Base-by-base conservation (phyloP, 176 grass and related monocot genomes). In the Aegilops tauschii region DNA sequence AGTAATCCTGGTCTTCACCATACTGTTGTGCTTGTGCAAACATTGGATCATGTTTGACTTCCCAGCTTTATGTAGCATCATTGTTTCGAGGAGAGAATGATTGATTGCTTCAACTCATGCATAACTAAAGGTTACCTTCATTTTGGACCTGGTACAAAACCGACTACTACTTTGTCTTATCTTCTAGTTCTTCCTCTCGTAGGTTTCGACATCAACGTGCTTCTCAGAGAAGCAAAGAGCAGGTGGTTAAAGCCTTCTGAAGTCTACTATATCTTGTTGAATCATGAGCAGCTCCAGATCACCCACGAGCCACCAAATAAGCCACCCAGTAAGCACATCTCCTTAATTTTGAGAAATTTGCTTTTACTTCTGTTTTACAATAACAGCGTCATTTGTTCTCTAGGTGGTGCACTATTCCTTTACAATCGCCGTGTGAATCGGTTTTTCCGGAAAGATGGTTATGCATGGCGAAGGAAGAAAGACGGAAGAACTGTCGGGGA, bases 331-430 rank as follows among this genome's bases (percentile, higher is more conserved):
- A 99, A 45, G 21, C 21, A 20, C 65, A 77, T 56, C 21, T 66
- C 65, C 27, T 72, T 72, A 49, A 64, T 85, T 29, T 65, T 49
- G 36, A 76, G 82, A 75, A 39, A 23, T 63, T 76, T 83, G 20
- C 8, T 64, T 37, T 54, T 71, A 61, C n/a, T 78, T 45, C 9
- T 58, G 69, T 86, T 29, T 23, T 76, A 56, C 42, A 40, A 88
- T 86, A 65, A 58, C 31, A 80, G 20, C 36, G 35, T 45, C 67
- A 36, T 40, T 73, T 80, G 39, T 80, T 80, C 36, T 75, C 65
- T 76, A 98, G 97, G 97, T 91, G 97, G 97, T 82, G 93, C 97
- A 45, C 78, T 98, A 61, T 98, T 98, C 89, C 92, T 98, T 66
- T 98, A 94, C 65, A 98, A 98, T 80, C 90, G 97, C 11, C 91